A percentile compares a stretch with the other conserved stretches of the same genome.
Evolutionary conservation across 768 basidiomycete species (phyloP).

Genomic region (Naganishia friedmannii): DNA sequence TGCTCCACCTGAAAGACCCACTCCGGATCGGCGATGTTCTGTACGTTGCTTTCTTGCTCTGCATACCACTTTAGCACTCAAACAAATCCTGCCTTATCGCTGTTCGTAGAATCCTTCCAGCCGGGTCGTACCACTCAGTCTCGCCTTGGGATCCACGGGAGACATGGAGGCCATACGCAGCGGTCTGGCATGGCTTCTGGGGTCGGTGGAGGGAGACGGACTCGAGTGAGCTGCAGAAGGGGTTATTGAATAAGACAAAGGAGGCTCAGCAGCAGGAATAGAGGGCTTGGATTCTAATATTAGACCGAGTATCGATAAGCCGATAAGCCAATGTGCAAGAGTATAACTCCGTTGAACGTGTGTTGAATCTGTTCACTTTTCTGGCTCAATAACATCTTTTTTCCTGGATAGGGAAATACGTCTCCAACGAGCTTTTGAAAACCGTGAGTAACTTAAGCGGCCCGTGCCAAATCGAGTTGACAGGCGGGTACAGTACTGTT

Average conservation of each 20-base stretch:
- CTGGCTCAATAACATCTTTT: too few species aligned
- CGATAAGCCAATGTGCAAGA: too few species aligned
- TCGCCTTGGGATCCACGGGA: slow-evolving; percentile 39
- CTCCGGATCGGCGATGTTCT: slow-evolving; percentile 40
- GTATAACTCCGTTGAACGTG: too few species aligned
- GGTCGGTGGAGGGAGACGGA: slow-evolving; percentile 42
- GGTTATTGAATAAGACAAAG: slow-evolving; percentile 36
- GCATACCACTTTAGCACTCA: too few species aligned
- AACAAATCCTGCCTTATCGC: too few species aligned
- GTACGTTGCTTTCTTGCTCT: slow-evolving; percentile 20
- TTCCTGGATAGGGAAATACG: too few species aligned
- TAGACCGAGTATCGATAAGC: too few species aligned
- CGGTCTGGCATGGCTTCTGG: slow-evolving; percentile 39
- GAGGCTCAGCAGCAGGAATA: slow-evolving; percentile 27
- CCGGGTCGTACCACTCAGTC: slow-evolving; percentile 40
- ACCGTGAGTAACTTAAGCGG: too few species aligned
- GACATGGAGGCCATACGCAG: slow-evolving; percentile 36
- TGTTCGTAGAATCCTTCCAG: slow-evolving; percentile 32
- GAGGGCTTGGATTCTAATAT: too few species aligned
- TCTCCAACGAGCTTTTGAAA: too few species aligned
- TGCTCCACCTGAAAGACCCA: slow-evolving; percentile 39
- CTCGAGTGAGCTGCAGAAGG: slow-evolving; percentile 35
- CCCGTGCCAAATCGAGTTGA: too few species aligned
- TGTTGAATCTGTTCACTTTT: too few species aligned
- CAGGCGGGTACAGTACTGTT: neutral